A percentile compares a stretch with the other conserved stretches of the same genome.
These are phyloP conservation scores for Calonectria ilicicola DNA, from an alignment of 2,329 filamentous ascomycete genomes.

Conservation along the genomic window DNA sequence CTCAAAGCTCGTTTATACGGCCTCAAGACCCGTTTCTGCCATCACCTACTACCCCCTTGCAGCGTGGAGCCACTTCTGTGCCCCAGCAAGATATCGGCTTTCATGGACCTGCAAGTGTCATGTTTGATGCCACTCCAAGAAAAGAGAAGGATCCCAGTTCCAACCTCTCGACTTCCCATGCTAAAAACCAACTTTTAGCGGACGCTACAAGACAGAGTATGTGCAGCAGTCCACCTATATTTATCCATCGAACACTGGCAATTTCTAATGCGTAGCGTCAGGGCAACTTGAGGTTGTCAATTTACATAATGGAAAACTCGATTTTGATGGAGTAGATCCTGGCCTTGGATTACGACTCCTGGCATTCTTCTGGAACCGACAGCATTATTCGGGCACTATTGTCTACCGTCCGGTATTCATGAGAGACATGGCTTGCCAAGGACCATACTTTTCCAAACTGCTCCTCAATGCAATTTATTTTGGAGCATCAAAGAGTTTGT, in stretches of 20 bases:
- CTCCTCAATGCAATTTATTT: slow-evolving; percentile 66
- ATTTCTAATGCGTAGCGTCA: slow-evolving; percentile 22
- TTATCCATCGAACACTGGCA: too few species aligned
- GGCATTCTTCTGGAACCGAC: slow-evolving; percentile 65
- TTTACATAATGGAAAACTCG: slow-evolving; percentile 57
- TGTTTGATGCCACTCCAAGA: slow-evolving; percentile 16
- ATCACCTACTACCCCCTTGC: neutral
- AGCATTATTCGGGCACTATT: slow-evolving; percentile 57
- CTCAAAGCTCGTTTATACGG: neutral
- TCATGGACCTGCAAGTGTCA: slow-evolving; percentile 37
- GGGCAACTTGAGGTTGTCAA: slow-evolving; percentile 63
- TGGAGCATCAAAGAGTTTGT: slow-evolving; percentile 41
- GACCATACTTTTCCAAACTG: slow-evolving; percentile 68
- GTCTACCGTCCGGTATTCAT: slow-evolving; percentile 66
- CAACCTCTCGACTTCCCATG: neutral
- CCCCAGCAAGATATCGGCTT: slow-evolving; percentile 33
- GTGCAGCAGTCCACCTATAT: slow-evolving; percentile 22
- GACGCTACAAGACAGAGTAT: slow-evolving; percentile 32
- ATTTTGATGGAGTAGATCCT: slow-evolving; percentile 67
- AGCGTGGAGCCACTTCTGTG: neutral
- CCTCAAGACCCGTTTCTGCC: neutral
- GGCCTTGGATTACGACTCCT: slow-evolving; percentile 63
- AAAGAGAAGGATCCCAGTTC: neutral
- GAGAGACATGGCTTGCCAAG: slow-evolving; percentile 64
- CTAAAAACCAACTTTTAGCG: slow-evolving; percentile 30